Conservation (phyloP, 2,329 filamentous ascomycete species). For the Thyridium curvatum region DNA sequence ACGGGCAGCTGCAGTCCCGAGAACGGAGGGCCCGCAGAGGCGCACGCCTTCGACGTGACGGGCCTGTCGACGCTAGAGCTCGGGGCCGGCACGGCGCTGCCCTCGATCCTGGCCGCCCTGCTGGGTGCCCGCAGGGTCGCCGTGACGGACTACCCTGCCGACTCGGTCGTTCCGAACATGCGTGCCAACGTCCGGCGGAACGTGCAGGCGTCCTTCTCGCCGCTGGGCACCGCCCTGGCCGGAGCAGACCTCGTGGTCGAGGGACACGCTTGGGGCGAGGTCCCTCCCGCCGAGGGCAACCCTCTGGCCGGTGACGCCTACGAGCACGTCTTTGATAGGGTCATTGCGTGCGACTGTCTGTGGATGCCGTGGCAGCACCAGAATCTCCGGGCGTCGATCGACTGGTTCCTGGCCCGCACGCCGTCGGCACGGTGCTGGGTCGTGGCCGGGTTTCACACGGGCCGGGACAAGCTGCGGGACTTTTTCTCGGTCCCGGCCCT, state of each 20-base stretch:
- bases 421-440: constrained; percentile 50
- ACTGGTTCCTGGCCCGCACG: constrained; percentile 48
- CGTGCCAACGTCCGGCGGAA: constrained; percentile 50
- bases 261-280: constrained; percentile 61
- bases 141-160: constrained; percentile 63
- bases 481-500: constrained; percentile 54
- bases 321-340: constrained; percentile 45
- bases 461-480: constrained; percentile 54
- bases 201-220: constrained; percentile 25
- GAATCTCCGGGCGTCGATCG: constrained; percentile 57
- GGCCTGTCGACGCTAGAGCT: constrained; percentile 55
- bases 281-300: constrained; percentile 22
- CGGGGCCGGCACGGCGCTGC: constrained; percentile 57
- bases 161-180: constrained; percentile 52
- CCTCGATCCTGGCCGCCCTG: constrained; percentile 41
- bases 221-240: constrained; percentile 16
- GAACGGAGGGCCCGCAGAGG: constrained; percentile 2
- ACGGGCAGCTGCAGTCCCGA: not conserved
- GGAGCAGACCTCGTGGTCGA: constrained; percentile 34
- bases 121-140: constrained; percentile 43
- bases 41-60: constrained; percentile 36
- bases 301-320: constrained; percentile 14
- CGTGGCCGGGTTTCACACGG: constrained; percentile 69
- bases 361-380: constrained; percentile 71
- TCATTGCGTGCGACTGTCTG: constrained; percentile 67